Conservation (phyloP, 148 eudicot species). For the Vaccinium macrocarpon region DNA sequence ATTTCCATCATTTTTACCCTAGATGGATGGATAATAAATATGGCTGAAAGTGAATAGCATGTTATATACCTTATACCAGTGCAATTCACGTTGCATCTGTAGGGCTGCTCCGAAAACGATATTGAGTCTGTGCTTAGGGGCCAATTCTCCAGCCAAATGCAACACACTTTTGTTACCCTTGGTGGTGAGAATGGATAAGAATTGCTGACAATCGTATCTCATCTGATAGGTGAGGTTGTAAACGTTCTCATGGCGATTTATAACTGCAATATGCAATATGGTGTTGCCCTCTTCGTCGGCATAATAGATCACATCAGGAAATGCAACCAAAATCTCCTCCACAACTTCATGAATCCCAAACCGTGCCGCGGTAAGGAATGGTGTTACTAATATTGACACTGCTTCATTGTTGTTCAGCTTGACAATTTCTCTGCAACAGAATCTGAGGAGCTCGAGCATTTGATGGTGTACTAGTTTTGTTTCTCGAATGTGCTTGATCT, state of each 20-base stretch:
- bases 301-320: conserved; percentile 17
- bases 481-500: conserved; percentile 11
- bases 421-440: conserved; percentile 15
- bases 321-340: conserved; percentile 22
- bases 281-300: neutral
- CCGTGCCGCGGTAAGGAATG: conserved; percentile 16
- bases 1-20: no score
- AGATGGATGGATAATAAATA: neutral
- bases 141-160: conserved; percentile 20
- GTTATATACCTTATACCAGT: conserved; percentile 28
- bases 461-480: conserved; percentile 21
- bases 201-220: neutral
- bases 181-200: neutral
- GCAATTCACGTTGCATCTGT: conserved; percentile 32
- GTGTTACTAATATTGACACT: neutral
- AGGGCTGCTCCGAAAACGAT: conserved; percentile 22
- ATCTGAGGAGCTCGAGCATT: conserved; percentile 12
- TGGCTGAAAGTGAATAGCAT: neutral
- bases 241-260: conserved; percentile 12
- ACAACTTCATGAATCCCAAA: conserved; percentile 21
- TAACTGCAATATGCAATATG: conserved; percentile 18
- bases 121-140: conserved; percentile 19
- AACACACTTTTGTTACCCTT: neutral
- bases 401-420: conserved; percentile 13
- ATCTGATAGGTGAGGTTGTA: conserved; percentile 13